Evolutionary conservation across 768 basidiomycete genomes (phyloP).

Genomic region (Suillus subaureus): DNA sequence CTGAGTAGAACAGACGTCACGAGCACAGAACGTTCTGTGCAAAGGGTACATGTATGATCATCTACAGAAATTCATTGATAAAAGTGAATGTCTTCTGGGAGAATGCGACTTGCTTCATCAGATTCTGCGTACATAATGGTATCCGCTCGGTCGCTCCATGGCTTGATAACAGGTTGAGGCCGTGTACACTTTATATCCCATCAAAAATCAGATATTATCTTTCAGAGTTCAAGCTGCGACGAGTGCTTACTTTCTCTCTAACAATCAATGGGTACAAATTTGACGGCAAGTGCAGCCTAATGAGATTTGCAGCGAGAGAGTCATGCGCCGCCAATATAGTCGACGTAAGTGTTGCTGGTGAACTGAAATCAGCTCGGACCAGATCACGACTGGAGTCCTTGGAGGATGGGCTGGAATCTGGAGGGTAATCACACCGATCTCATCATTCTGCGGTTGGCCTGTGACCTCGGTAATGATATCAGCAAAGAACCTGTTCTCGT

Average conservation of each 20-base stretch:
- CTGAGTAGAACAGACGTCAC: slow-evolving; percentile 77
- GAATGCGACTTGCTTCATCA: slow-evolving; percentile 61
- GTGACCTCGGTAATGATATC: not conserved
- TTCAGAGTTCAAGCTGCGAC: not conserved
- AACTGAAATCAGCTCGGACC: not conserved
- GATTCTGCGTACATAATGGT: slow-evolving; percentile 56
- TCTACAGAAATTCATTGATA: slow-evolving; percentile 43
- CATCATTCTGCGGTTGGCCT: not conserved
- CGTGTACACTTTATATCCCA: slow-evolving; percentile 48
- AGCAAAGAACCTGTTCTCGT: not conserved
- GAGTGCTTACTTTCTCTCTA: slow-evolving; percentile 51
- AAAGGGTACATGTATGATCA: slow-evolving; percentile 83
- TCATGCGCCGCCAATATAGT: slow-evolving; percentile 16
- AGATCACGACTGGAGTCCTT: not conserved
- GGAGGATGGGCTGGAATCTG: not conserved
- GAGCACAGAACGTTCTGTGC: slow-evolving; percentile 73
- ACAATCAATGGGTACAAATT: slow-evolving; percentile 65
- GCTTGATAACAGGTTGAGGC: slow-evolving; percentile 19
- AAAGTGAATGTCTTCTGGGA: slow-evolving; percentile 5
- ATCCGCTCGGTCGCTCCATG: slow-evolving; percentile 78
- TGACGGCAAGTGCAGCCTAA: slow-evolving; percentile 46
- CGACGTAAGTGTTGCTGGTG: not conserved
- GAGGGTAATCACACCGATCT: not conserved
- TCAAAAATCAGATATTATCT: not conserved
- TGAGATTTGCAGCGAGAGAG: slow-evolving; percentile 47